These are phyloP conservation scores for Phytophthora colocasiae DNA, from an alignment of 352 stramenopile genomes.

Conservation along the genomic window DNA sequence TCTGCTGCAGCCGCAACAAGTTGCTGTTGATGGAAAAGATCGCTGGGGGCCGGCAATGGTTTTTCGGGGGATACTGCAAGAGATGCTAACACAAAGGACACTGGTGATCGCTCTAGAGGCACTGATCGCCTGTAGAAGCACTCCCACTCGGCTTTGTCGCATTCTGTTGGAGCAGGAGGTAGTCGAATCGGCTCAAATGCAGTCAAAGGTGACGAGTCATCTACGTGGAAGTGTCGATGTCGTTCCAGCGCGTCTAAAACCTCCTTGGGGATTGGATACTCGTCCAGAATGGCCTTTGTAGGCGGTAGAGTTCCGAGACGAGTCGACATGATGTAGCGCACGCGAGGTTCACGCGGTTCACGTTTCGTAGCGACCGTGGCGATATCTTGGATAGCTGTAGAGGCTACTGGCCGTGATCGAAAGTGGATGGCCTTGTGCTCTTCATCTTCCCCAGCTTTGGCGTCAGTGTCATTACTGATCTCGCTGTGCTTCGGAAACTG, in stretches of 20 bases:
- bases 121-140: constrained; percentile 71
- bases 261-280: constrained; percentile 77
- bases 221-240: constrained; percentile 70
- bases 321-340: constrained; percentile 81
- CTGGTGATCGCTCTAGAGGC: constrained; percentile 64
- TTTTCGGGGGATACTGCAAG: constrained; percentile 56
- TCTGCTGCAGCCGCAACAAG: constrained; percentile 48
- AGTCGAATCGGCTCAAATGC: constrained; percentile 60
- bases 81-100: constrained; percentile 76
- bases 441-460: constrained; percentile 40
- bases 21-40: constrained; percentile 72
- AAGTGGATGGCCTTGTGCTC: constrained; percentile 61
- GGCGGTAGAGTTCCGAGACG: constrained; percentile 52
- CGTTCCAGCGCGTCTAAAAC: constrained; percentile 68
- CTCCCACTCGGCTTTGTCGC: constrained; percentile 45
- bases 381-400: constrained; percentile 47
- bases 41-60: constrained; percentile 55
- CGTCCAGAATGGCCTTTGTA: constrained; percentile 72
- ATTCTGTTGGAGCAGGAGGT: constrained; percentile 10
- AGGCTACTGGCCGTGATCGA: constrained; percentile 52
- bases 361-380: constrained; percentile 41
- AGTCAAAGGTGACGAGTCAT: constrained; percentile 62
- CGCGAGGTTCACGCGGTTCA: constrained; percentile 42
- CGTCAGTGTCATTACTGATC: constrained; percentile 2
- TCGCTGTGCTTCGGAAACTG: constrained; percentile 27